Evolutionary conservation across 331 rosid genomes (phyloP).

Genomic region (Quercus tomentella): DNA sequence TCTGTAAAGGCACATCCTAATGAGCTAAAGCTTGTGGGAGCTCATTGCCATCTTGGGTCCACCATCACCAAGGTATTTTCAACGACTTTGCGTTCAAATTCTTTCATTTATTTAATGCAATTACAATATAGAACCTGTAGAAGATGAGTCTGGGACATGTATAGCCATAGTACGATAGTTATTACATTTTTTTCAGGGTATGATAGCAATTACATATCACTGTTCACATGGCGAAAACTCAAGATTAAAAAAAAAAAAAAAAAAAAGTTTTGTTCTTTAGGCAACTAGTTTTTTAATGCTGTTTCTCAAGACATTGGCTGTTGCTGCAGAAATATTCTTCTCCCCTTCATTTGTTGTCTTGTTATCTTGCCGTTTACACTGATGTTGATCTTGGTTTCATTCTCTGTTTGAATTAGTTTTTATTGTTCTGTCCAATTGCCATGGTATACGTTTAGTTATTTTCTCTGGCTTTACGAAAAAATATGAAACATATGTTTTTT

Average conservation of each 20-base stretch:
- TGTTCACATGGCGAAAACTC: background rate
- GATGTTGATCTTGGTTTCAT: background rate
- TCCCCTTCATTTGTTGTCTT: background rate
- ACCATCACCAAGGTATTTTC: constrained; percentile 81
- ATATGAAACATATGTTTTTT: background rate
- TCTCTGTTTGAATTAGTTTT: background rate
- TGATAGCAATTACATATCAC: background rate
- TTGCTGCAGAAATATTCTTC: background rate
- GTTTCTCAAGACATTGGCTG: background rate
- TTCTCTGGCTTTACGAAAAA: background rate
- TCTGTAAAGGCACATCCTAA: constrained; percentile 69
- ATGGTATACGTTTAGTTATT: background rate
- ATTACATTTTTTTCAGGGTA: background rate
- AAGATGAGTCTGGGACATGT: background rate
- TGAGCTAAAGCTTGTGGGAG: constrained; percentile 96
- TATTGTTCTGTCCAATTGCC: background rate
- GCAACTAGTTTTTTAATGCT: background rate
- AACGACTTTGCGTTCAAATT: background rate
- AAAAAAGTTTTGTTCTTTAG: background rate
- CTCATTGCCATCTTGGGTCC: constrained; percentile 98
- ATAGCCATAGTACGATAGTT: background rate
- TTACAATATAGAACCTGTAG: background rate
- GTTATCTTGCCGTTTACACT: background rate
- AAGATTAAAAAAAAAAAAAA: background rate
- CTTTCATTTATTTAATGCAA: background rate